Evolutionary conservation across 2,329 filamentous ascomycete species (phyloP).

Genomic region (Plectosphaerella cucumerina): DNA sequence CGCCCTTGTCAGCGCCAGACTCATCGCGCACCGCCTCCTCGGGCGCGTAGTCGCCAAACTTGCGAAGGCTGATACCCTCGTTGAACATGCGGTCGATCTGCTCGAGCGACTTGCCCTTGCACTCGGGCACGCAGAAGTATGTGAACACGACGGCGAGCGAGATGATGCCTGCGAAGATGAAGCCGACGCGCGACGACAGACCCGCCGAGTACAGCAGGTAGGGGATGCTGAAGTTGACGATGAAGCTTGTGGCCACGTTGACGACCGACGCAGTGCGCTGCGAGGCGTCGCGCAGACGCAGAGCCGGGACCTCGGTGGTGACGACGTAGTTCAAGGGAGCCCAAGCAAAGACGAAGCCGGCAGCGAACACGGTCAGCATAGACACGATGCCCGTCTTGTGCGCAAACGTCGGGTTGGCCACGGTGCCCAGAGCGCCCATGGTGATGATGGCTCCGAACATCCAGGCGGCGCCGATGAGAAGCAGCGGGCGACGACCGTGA

Average conservation of each 20-base stretch:
- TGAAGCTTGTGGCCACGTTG: conserved; percentile 13
- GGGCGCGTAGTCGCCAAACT: conserved; percentile 13
- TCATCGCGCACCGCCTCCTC: neutral
- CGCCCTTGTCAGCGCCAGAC: conserved; percentile 3
- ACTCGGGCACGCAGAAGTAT: conserved; percentile 16
- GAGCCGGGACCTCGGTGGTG: conserved; percentile 25
- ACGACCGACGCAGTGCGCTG: conserved; percentile 11
- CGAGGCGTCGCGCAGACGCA: conserved; percentile 7
- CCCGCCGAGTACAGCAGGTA: conserved; percentile 12
- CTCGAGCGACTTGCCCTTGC: conserved; percentile 18
- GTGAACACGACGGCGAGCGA: conserved; percentile 12
- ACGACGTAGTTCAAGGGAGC: conserved; percentile 29
- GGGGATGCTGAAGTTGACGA: conserved; percentile 15
- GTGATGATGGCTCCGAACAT: conserved; percentile 24
- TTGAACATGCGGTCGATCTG: conserved; percentile 19
- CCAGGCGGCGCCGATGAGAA: conserved; percentile 20
- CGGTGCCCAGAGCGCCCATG: conserved; percentile 31
- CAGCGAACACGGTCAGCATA: conserved; percentile 25
- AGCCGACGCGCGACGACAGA: conserved; percentile 11
- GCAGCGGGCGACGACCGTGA: conserved; percentile 8
- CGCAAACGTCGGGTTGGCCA: conserved; percentile 6
- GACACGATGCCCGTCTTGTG: conserved; percentile 25
- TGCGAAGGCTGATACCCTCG: conserved; percentile 9
- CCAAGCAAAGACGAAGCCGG: conserved; percentile 28
- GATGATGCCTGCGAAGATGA: conserved; percentile 12